A percentile compares a stretch with the other conserved stretches of the same genome.
Conservation (phyloP, 2,329 filamentous ascomycete genomes). For the Paraphaeosphaeria minitans region DNA sequence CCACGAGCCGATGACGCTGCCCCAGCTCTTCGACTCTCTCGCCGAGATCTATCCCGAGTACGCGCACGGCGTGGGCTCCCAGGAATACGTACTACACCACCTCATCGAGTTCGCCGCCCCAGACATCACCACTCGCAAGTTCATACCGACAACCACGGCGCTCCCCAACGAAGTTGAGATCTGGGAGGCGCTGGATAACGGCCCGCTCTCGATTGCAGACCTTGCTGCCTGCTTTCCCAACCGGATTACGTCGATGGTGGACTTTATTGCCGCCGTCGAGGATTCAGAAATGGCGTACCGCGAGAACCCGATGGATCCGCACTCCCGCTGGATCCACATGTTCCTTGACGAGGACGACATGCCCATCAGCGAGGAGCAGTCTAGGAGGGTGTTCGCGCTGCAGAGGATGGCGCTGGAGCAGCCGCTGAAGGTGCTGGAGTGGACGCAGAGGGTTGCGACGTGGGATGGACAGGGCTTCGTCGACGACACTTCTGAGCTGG, state of each 20-base stretch:
- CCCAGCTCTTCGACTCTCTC: neutral
- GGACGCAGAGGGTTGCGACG: neutral
- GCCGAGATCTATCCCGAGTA: neutral
- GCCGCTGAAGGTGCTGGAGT: neutral
- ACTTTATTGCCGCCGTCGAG: neutral
- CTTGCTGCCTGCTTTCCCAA: neutral
- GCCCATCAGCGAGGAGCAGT: neutral
- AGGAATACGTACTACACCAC: neutral
- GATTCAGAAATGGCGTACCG: neutral
- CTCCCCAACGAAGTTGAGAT: neutral
- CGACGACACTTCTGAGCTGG: neutral
- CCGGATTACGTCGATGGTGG: neutral
- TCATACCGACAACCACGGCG: neutral
- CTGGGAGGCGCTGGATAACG: neutral
- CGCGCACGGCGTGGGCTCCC: conserved; percentile 2
- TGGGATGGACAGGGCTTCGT: neutral
- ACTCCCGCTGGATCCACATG: neutral
- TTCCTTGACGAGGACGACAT: neutral
- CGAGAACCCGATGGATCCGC: neutral
- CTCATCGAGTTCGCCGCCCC: neutral
- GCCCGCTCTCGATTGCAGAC: neutral
- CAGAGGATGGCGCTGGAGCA: neutral
- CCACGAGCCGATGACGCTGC: neutral
- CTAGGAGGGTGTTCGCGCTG: neutral
- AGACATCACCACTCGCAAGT: neutral